Evolutionary conservation across 352 stramenopile species (phyloP).

Genomic region (Pythium coloratum): DNA sequence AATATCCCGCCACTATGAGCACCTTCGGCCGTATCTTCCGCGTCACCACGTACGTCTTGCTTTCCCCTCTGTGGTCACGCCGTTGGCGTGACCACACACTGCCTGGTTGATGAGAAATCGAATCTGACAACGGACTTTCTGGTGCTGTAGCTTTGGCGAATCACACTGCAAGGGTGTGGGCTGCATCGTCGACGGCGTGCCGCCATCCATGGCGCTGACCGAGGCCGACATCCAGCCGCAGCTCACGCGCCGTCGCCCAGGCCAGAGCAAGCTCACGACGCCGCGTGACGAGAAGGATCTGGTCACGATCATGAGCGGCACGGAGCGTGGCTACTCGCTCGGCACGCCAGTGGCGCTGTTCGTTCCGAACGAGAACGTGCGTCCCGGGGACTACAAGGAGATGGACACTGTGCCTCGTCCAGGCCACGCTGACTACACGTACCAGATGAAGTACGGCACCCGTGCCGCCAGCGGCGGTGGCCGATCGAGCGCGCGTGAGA

Average conservation of each 20-base stretch:
- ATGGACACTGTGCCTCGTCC: slow-evolving; percentile 92
- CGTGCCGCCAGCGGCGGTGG: slow-evolving; percentile 96
- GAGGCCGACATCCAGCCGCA: slow-evolving; percentile 97
- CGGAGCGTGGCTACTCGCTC: slow-evolving; percentile 91
- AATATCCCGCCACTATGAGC: slow-evolving; percentile 55
- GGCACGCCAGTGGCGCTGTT: slow-evolving; percentile 97
- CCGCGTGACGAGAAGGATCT: slow-evolving; percentile 97
- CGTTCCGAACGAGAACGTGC: slow-evolving; percentile 98
- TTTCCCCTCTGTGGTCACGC: not conserved
- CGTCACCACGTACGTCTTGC: slow-evolving; percentile 90
- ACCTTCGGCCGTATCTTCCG: slow-evolving; percentile 97
- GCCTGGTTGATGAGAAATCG: slow-evolving; percentile 2
- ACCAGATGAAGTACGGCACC: slow-evolving; percentile 99
- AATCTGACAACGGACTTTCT: not conserved
- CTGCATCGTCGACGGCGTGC: slow-evolving; percentile 97
- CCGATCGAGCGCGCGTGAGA: slow-evolving; percentile 95
- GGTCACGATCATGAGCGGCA: slow-evolving; percentile 97
- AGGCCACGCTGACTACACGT: slow-evolving; percentile 98
- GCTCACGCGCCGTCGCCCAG: slow-evolving; percentile 95
- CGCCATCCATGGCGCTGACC: slow-evolving; percentile 94
- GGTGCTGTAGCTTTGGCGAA: slow-evolving; percentile 90
- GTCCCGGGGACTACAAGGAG: slow-evolving; percentile 96
- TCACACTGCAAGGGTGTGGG: slow-evolving; percentile 98
- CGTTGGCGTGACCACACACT: not conserved
- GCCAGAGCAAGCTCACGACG: slow-evolving; percentile 98